Percentiles rank a stretch among this genome's conserved stretches.
Conservation (phyloP, 805 yeast genomes). For the Danielia oregonensis region DNA sequence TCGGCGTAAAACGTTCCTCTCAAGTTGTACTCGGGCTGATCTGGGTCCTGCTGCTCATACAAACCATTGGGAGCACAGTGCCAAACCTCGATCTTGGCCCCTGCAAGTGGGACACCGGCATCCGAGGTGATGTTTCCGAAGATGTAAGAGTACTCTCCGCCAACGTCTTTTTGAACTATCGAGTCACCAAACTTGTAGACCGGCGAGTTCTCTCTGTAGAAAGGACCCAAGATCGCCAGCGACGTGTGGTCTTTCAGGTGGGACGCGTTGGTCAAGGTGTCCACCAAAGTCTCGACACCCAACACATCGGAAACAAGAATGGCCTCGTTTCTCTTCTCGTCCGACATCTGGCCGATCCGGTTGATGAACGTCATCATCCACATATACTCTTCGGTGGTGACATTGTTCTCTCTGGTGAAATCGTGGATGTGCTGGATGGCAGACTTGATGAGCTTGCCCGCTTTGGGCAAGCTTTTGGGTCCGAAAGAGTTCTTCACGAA, state of each 20-base stretch:
- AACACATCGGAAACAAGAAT: slow-evolving; percentile 32
- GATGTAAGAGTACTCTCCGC: slow-evolving; percentile 26
- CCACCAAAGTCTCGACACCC: slow-evolving; percentile 32
- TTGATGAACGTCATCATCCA: slow-evolving; percentile 27
- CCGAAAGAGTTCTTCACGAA: slow-evolving; percentile 24
- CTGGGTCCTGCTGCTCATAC: slow-evolving; percentile 35
- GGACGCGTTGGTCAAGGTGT: slow-evolving; percentile 23
- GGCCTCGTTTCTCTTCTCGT: slow-evolving; percentile 28
- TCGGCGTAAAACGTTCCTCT: slow-evolving; percentile 30
- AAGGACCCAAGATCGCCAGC: slow-evolving; percentile 33
- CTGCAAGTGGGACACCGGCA: slow-evolving; percentile 25
- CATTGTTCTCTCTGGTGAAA: slow-evolving; percentile 29
- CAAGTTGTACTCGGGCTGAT: slow-evolving; percentile 29
- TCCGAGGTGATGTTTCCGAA: slow-evolving; percentile 23
- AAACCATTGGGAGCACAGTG: slow-evolving; percentile 36
- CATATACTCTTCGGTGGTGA: slow-evolving; percentile 35
- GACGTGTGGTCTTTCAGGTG: slow-evolving; percentile 18
- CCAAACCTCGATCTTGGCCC: slow-evolving; percentile 32
- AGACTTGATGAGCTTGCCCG: slow-evolving; percentile 18
- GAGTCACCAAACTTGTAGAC: slow-evolving; percentile 26
- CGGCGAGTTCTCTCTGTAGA: slow-evolving; percentile 29
- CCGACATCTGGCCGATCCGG: slow-evolving; percentile 29
- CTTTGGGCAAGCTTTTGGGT: slow-evolving; percentile 22
- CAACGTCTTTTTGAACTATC: slow-evolving; percentile 27
- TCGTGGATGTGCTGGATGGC: slow-evolving; percentile 34